Evolutionary conservation across 129 eudicot species (phyloP).

Genomic region (Tagetes erecta): DNA sequence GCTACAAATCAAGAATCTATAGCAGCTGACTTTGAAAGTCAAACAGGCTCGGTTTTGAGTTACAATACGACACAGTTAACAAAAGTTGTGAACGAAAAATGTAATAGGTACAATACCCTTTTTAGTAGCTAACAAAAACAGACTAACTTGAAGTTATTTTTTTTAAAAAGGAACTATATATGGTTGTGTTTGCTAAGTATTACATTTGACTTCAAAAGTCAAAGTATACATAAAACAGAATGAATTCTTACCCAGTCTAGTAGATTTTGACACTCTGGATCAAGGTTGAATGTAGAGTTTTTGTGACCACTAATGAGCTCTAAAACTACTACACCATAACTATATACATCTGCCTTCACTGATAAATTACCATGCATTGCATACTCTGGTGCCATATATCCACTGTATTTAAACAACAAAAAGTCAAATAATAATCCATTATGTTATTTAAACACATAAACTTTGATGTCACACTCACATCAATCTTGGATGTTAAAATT

Average conservation of each 20-base stretch:
- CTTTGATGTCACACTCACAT: neutral
- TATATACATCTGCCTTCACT: slow-evolving; percentile 73
- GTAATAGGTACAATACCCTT: neutral
- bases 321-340: slow-evolving; percentile 75
- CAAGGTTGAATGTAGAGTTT: slow-evolving; percentile 59
- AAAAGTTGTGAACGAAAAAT: neutral
- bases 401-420: slow-evolving; percentile 40
- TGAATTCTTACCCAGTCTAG: slow-evolving; percentile 72
- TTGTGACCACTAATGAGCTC: slow-evolving; percentile 85
- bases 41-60: neutral
- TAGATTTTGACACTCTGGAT: slow-evolving; percentile 54
- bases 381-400: slow-evolving; percentile 91
- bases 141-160: neutral
- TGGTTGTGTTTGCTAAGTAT: neutral
- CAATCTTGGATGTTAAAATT: neutral
- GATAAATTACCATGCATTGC: slow-evolving; percentile 70
- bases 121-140: neutral
- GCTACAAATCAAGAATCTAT: neutral
- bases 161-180: neutral
- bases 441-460: neutral
- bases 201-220: slow-evolving; percentile 16
- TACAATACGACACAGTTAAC: neutral
- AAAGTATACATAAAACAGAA: slow-evolving; percentile 1
- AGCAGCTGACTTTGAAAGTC: slow-evolving; percentile 12
- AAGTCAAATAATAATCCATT: neutral